phyloP scores from a whole-genome alignment of 2,329 filamentous ascomycete genomes.

The Aspergillus versicolor region DNA sequence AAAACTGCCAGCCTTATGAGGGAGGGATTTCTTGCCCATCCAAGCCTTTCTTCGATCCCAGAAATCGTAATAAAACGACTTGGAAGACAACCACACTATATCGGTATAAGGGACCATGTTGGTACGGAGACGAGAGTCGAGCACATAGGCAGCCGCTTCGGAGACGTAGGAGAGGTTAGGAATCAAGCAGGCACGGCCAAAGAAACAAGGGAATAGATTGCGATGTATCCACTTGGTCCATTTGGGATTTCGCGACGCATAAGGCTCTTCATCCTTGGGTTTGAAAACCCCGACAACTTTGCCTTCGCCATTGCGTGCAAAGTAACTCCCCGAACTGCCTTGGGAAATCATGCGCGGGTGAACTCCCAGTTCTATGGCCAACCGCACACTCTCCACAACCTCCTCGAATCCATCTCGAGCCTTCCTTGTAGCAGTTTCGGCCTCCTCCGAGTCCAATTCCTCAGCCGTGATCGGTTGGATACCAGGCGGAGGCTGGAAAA shows the following conservation, averaged over 20 bases:
- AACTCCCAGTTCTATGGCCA: slow-evolving; percentile 84
- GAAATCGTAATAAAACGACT: slow-evolving; percentile 97
- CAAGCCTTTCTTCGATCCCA: slow-evolving; percentile 91
- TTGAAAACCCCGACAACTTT: slow-evolving; percentile 98
- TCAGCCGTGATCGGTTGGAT: slow-evolving; percentile 77
- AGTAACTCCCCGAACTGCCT: slow-evolving; percentile 96
- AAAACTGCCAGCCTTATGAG: slow-evolving; percentile 90
- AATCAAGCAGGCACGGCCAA: slow-evolving; percentile 91
- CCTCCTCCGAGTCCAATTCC: slow-evolving; percentile 60
- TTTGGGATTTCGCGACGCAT: slow-evolving; percentile 94
- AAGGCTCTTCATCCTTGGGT: slow-evolving; percentile 97
- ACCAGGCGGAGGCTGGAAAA: slow-evolving; percentile 91
- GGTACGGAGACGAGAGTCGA: slow-evolving; percentile 85
- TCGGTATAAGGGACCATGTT: slow-evolving; percentile 95
- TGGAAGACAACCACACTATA: slow-evolving; percentile 89
- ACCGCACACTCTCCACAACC: slow-evolving; percentile 83
- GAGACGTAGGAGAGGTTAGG: slow-evolving; percentile 97
- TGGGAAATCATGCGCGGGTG: slow-evolving; percentile 97
- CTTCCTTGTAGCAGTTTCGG: slow-evolving; percentile 62
- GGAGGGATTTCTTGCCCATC: slow-evolving; percentile 80
- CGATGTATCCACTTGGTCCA: slow-evolving; percentile 99
- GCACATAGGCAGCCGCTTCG: slow-evolving; percentile 92
- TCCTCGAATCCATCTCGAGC: slow-evolving; percentile 80
- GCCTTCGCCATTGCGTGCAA: slow-evolving; percentile 85
- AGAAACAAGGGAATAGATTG: slow-evolving; percentile 96